phyloP scores from a whole-genome alignment of 2,329 filamentous ascomycete genomes.

The Phyllosticta capitalensis region DNA sequence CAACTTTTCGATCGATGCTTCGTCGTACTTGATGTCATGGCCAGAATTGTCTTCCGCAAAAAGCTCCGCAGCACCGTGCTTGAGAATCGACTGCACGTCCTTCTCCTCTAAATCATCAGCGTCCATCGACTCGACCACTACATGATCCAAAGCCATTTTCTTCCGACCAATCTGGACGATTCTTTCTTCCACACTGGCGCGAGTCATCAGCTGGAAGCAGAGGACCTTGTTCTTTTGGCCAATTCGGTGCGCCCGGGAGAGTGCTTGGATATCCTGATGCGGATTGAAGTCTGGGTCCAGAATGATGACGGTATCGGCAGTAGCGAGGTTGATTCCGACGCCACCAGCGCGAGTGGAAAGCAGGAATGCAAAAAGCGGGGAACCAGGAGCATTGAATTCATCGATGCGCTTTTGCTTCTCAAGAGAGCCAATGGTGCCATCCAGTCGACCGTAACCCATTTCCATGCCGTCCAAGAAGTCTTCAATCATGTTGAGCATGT shows the following conservation, averaged over 20 bases:
- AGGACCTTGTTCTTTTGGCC: slow-evolving; percentile 94
- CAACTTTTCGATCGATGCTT: slow-evolving; percentile 73
- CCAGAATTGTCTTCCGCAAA: slow-evolving; percentile 67
- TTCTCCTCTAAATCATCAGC: slow-evolving; percentile 67
- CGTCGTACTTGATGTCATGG: slow-evolving; percentile 71
- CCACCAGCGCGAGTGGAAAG: slow-evolving; percentile 91
- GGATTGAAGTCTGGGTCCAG: slow-evolving; percentile 96
- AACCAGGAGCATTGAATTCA: slow-evolving; percentile 78
- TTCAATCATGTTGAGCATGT: slow-evolving; percentile 78
- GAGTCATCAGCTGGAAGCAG: slow-evolving; percentile 89
- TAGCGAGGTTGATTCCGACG: slow-evolving; percentile 94
- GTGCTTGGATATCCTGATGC: slow-evolving; percentile 91
- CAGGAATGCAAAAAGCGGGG: slow-evolving; percentile 77
- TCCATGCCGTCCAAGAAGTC: slow-evolving; percentile 77
- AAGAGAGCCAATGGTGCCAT: slow-evolving; percentile 70
- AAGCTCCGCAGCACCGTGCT: slow-evolving; percentile 75
- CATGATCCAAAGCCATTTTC: slow-evolving; percentile 93
- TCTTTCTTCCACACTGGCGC: slow-evolving; percentile 82
- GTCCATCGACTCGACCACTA: slow-evolving; percentile 86
- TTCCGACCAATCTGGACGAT: slow-evolving; percentile 93
- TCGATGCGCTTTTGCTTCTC: slow-evolving; percentile 95
- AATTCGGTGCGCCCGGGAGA: slow-evolving; percentile 90
- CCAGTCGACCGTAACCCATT: slow-evolving; percentile 67
- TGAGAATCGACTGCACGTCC: slow-evolving; percentile 79
- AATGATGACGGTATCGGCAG: slow-evolving; percentile 95